These are phyloP conservation scores for Ophiosphaerella herpotricha DNA, from an alignment of 2,329 filamentous ascomycete species.

Conservation along the genomic window DNA sequence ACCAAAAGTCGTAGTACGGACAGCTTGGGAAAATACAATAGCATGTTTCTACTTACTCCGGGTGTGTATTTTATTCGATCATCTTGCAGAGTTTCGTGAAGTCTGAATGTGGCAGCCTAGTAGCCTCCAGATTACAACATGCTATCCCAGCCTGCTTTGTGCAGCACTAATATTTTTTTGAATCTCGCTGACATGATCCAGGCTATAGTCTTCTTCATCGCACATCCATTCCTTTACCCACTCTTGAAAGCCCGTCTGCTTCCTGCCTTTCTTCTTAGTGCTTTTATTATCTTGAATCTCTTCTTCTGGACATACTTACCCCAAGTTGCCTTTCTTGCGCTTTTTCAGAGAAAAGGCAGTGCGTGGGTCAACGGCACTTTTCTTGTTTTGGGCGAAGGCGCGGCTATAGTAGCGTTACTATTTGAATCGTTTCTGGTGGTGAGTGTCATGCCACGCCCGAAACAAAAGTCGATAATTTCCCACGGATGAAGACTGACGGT, in stretches of 20 bases:
- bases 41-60: slow-evolving; percentile 39
- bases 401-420: slow-evolving; percentile 63
- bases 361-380: slow-evolving; percentile 92
- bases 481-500: not conserved
- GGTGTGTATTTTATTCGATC: slow-evolving; percentile 15
- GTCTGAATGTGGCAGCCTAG: no score
- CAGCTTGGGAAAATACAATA: slow-evolving; percentile 30
- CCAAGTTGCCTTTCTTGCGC: slow-evolving; percentile 82
- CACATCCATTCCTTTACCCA: slow-evolving; percentile 80
- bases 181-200: slow-evolving; percentile 39
- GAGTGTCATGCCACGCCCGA: not conserved
- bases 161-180: no score
- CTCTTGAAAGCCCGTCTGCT: slow-evolving; percentile 78
- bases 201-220: slow-evolving; percentile 81
- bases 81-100: no score
- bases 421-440: slow-evolving; percentile 58
- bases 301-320: slow-evolving; percentile 89
- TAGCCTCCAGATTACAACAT: no score
- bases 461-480: not conserved
- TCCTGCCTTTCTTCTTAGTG: slow-evolving; percentile 79
- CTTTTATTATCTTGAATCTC: slow-evolving; percentile 80
- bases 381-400: slow-evolving; percentile 73
- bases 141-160: no score
- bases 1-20: slow-evolving; percentile 32
- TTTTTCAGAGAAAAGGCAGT: slow-evolving; percentile 79